Base-by-base conservation (phyloP, 176 grass and related monocot genomes). In the Phyllostachys edulis region DNA sequence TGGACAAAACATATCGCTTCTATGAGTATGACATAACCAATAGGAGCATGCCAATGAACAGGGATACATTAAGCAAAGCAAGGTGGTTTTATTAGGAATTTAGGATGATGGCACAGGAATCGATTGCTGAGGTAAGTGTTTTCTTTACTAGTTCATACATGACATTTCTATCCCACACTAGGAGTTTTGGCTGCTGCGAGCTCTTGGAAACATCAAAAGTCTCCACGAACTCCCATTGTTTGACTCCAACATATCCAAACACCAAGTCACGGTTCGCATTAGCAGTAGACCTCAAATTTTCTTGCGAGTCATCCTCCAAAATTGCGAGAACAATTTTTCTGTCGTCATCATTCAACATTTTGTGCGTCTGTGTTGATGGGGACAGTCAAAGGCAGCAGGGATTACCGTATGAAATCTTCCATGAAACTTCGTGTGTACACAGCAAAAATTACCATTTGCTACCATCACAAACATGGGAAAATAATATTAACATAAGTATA, bases 111-210 rank as follows among this genome's bases (percentile, higher is more conserved):
- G 49, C 67, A 45, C 49, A 71, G 5, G 62, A 73, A 75, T 32
- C 16, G n/a, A 41, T 59, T 71, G 44, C 14, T 64, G 8, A 59
- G 37, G 52, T 5, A 77, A 78, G 20, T 40, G 49, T 77, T 80
- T 59, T 39, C 83, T 90, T 88, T 88, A 98, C 96, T 66, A 89
- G 69, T 81, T 95, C 86, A 77, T 98, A 98, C 66, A n/a, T n/a
- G n/a, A n/a, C 96, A 74, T 95, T 89, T 88, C 96, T 90, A 57
- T 98, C 92, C 96, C 91, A 98, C 73, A 98, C 91, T 55, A 98
- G 56, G 67, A 98, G 81, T 85, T 95, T 95, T 81, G 96, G 93
- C 63, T 95, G 80, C 69, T 92, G 89, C 55, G 78, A 84, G 52
- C 89, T 95, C 84, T 90, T 98, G 69, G 87, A 88, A 80, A 92